These are phyloP conservation scores for Alternaria alternata DNA, from an alignment of 2,329 filamentous ascomycete species.

Conservation along the genomic window DNA sequence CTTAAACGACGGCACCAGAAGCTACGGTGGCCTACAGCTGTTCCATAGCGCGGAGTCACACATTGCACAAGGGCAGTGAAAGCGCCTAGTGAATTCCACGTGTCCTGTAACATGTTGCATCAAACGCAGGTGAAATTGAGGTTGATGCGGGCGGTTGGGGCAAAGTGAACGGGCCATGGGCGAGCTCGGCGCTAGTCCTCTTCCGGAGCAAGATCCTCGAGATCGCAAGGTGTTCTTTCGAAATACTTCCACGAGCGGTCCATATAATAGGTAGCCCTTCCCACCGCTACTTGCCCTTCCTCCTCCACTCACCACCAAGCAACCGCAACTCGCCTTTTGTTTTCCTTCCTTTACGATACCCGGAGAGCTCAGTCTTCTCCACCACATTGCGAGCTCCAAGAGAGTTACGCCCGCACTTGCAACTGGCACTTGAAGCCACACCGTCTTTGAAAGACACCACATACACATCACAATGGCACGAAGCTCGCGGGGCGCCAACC, in stretches of 20 bases:
- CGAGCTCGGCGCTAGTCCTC: slow-evolving; percentile 32
- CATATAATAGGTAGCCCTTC: slow-evolving; percentile 42
- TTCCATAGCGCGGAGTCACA: slow-evolving; percentile 16
- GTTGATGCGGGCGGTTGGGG: slow-evolving; percentile 35
- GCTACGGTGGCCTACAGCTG: slow-evolving; percentile 1
- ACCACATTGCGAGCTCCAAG: slow-evolving; percentile 35
- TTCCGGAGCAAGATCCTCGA: slow-evolving; percentile 26
- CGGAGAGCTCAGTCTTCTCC: slow-evolving; percentile 35
- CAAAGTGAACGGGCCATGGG: slow-evolving; percentile 29
- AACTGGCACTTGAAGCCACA: slow-evolving; percentile 28
- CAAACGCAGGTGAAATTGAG: slow-evolving; percentile 39
- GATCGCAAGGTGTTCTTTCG: slow-evolving; percentile 45
- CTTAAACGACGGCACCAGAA: neutral
- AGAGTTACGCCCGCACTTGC: slow-evolving; percentile 33
- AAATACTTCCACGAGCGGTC: slow-evolving; percentile 32
- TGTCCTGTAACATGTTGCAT: slow-evolving; percentile 42
- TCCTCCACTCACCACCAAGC: slow-evolving; percentile 30
- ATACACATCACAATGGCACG: slow-evolving; percentile 61
- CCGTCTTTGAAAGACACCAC: slow-evolving; percentile 21
- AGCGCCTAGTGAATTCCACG: slow-evolving; percentile 32
- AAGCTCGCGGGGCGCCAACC: slow-evolving; percentile 70
- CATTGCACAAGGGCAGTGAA: neutral
- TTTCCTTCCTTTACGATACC: slow-evolving; percentile 39
- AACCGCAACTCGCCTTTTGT: slow-evolving; percentile 28
- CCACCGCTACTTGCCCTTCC: slow-evolving; percentile 29